Percentiles rank a stretch among this genome's conserved stretches.
phyloP scores from a whole-genome alignment of 78 protist species.

The Dictyostelium intermedium region DNA sequence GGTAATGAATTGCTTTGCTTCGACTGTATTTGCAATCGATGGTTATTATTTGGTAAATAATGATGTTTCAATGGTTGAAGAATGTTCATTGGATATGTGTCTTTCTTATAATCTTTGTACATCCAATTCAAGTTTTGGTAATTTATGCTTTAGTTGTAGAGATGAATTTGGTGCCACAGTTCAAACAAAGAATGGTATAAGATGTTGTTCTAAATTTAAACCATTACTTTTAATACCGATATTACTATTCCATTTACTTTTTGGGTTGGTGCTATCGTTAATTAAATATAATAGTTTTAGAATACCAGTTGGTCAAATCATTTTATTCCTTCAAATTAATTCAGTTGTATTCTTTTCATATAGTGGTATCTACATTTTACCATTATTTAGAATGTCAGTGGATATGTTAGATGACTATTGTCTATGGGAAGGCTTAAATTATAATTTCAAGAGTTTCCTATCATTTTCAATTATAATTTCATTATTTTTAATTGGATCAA shows the following conservation, averaged over 20 bases:
- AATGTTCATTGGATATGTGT: background rate
- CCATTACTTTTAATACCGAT: background rate
- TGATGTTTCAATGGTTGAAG: background rate
- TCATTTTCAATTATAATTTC: background rate
- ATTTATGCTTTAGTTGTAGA: background rate
- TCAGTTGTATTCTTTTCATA: slow-evolving; percentile 5
- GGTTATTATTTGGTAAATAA: background rate
- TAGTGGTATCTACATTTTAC: background rate
- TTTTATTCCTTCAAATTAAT: background rate
- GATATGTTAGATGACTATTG: background rate
- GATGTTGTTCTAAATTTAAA: background rate
- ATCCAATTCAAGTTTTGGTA: background rate
- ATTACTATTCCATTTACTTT: background rate
- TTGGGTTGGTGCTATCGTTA: background rate
- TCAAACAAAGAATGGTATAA: background rate
- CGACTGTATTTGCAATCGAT: background rate
- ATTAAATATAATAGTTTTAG: background rate
- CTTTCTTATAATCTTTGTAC: background rate
- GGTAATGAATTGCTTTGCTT: background rate
- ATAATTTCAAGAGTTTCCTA: background rate
- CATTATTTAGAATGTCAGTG: background rate
- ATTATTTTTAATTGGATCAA: background rate
- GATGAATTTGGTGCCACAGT: background rate
- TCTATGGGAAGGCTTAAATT: background rate
- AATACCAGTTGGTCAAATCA: background rate